Evolutionary conservation across 139 green algal genomes (phyloP).

Genomic region (Chlamydomonas incerta): DNA sequence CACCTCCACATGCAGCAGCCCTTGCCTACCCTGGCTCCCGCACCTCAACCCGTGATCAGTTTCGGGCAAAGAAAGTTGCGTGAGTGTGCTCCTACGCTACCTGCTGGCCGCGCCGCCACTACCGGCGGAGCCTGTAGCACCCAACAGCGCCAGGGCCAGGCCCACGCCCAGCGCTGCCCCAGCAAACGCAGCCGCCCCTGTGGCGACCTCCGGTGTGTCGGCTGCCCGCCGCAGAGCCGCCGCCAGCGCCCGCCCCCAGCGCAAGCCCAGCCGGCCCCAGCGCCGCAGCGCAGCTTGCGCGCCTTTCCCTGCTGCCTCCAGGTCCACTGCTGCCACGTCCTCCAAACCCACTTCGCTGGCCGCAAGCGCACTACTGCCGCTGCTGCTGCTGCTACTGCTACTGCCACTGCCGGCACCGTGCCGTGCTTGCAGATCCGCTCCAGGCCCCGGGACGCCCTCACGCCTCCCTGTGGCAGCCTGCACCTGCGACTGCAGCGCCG

Average conservation of each 20-base stretch:
- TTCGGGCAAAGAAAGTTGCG: too few species aligned
- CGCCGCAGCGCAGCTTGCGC: not conserved
- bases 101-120: too few species aligned
- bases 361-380: too few species aligned
- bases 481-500: not conserved
- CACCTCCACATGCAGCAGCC: too few species aligned
- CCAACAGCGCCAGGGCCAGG: not conserved
- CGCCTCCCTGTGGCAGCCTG: too few species aligned
- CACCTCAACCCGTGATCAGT: too few species aligned
- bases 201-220: not conserved
- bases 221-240: not conserved
- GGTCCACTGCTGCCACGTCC: not conserved
- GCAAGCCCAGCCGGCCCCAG: not conserved
- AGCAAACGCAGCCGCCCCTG: constrained; percentile 6
- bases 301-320: not conserved
- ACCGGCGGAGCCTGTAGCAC: too few species aligned
- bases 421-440: too few species aligned
- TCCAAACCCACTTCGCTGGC: not conserved
- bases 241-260: not conserved
- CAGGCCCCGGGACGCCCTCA: too few species aligned
- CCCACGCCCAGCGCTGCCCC: constrained; percentile 15
- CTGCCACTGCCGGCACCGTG: too few species aligned
- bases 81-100: too few species aligned
- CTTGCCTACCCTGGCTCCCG: too few species aligned
- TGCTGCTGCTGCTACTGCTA: not conserved